Base-by-base conservation (phyloP, 441 rosid genomes). In the Populus trichocarpa region DNA sequence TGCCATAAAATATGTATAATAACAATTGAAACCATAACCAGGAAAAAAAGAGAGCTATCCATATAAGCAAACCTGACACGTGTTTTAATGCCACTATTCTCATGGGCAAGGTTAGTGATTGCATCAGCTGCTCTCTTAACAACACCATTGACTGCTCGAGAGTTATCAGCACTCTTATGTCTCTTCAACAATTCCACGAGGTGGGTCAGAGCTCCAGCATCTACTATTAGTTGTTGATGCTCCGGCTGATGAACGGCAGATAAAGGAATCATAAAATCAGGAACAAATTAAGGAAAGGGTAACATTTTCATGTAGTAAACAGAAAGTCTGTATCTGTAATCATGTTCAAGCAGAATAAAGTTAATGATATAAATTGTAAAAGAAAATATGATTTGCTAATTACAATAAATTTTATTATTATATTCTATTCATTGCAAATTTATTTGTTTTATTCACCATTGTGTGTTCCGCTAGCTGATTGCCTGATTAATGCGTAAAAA, bases 81-180 rank as follows among this genome's bases (percentile, higher is more conserved):
- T 66, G 95, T 90, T 88, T 96, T 96, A 71, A 94, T 93, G 81
- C 80, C 86, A 86, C 91, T 87, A 78, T 96, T 96, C 84, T 96
- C 99, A 67, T 96, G 99, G 85, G 97, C 98, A 80, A 96, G 97
- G 82, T 94, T 96, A 76, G 97, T 93, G 84, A 96, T 89, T 71
- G 99, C 96, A 89, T 92, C 98, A 40, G 99, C 97, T 7, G 99
- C 94, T 85, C 93, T 87, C 87, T 97, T 90, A 77, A 90, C 85
- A 78, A 90, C 93, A 83, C 96, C 88, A 76, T 79, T 86, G 61
- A 90, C 89, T 71, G 94, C 87, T 73, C 97, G 90, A 63, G 93
- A 86, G 67, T 73, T 75, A 81, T 83, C 81, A 75, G 88, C 85
- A 71, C 82, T 87, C 83, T 84, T 88, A 78, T 87, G 87, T 74